Conservation (phyloP, 2,329 filamentous ascomycete species). For the Trichoderma sp. region DNA sequence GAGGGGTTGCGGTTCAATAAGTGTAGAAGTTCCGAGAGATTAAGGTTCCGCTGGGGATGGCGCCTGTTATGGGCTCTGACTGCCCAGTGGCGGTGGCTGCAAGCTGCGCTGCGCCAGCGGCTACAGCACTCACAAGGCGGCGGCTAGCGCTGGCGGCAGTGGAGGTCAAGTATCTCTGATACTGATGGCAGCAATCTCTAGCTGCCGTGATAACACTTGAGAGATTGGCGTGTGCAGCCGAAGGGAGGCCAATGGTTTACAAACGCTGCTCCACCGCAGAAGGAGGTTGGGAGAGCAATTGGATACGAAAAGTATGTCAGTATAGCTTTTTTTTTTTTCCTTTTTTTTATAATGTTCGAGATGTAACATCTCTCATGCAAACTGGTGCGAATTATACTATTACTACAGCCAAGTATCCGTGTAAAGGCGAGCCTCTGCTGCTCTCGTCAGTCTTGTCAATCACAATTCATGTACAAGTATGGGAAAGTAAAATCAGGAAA, state of each 20-base stretch:
- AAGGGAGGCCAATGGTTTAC: neutral
- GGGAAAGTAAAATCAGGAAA: neutral
- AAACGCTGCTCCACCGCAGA: neutral
- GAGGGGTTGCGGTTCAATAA: constrained; percentile 15
- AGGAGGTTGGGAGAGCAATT: no score
- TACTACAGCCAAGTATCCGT: neutral
- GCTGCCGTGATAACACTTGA: neutral
- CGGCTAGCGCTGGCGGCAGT: neutral
- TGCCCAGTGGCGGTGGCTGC: constrained; percentile 11
- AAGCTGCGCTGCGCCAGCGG: neutral
- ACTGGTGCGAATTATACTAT: neutral
- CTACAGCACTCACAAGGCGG: neutral
- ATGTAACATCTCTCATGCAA: neutral
- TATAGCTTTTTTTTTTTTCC: neutral
- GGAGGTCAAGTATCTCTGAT: neutral
- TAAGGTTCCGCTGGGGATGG: constrained; percentile 20
- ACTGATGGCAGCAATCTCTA: neutral
- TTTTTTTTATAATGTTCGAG: neutral
- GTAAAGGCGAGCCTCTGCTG: neutral
- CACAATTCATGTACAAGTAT: neutral
- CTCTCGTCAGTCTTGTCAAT: neutral
- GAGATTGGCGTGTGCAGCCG: neutral
- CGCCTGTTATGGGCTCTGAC: constrained; percentile 9
- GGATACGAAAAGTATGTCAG: no score
- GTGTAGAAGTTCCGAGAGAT: neutral